Evolutionary conservation across 2,329 filamentous ascomycete species (phyloP).

Genomic region (Zopfia rhizophila): DNA sequence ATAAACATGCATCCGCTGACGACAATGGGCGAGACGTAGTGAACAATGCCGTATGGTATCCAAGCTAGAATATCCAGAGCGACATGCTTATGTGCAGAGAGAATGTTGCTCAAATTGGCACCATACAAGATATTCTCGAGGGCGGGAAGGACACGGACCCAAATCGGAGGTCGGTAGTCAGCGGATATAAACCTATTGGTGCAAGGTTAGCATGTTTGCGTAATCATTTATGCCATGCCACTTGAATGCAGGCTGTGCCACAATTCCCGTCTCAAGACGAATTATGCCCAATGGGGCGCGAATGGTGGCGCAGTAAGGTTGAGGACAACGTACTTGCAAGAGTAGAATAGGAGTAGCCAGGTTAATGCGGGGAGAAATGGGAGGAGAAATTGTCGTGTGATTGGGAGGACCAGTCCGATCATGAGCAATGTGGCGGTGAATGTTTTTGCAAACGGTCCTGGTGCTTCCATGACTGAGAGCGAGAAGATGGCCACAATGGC

Average conservation of each 20-base stretch:
- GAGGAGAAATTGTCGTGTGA: slow-evolving; percentile 90
- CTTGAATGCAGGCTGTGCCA: slow-evolving; percentile 16
- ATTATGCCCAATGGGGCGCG: slow-evolving; percentile 11
- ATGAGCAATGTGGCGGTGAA: slow-evolving; percentile 74
- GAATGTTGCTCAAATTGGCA: slow-evolving; percentile 93
- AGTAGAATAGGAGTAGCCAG: slow-evolving; percentile 92
- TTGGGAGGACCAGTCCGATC: slow-evolving; percentile 79
- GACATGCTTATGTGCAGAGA: slow-evolving; percentile 87
- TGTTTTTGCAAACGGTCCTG: slow-evolving; percentile 82
- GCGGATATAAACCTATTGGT: slow-evolving; percentile 81
- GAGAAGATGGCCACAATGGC: slow-evolving; percentile 82
- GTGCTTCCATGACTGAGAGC: slow-evolving; percentile 80
- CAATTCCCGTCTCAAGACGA: slow-evolving; percentile 17
- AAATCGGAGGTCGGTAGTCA: slow-evolving; percentile 90
- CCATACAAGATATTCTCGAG: slow-evolving; percentile 97
- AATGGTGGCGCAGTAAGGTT: slow-evolving; percentile 5
- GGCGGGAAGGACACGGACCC: slow-evolving; percentile 92
- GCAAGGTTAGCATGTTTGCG: slow-evolving; percentile 31
- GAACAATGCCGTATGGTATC: slow-evolving; percentile 91
- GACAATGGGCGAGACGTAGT: slow-evolving; percentile 87
- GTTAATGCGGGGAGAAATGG: slow-evolving; percentile 86
- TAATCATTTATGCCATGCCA: slow-evolving; percentile 15
- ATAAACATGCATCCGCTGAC: slow-evolving; percentile 84
- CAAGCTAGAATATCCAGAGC: slow-evolving; percentile 89
- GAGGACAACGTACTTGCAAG: slow-evolving; percentile 78